A percentile compares a stretch with the other conserved stretches of the same genome.
Evolutionary conservation across 257 asterid species (phyloP).

Genomic region (Apocynum venetum): DNA sequence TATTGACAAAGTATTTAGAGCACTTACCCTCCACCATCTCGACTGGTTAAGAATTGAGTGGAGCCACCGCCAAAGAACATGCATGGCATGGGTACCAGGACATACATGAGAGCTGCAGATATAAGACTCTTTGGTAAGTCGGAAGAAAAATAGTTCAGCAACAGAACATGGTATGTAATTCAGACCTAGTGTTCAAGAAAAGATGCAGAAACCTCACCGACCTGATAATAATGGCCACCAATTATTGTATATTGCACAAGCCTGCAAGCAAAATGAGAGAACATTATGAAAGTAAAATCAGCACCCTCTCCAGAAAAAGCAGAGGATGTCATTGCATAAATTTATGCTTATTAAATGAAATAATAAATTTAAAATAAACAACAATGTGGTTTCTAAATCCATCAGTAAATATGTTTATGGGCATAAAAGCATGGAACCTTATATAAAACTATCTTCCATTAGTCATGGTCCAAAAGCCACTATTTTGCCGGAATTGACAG

Average conservation of each 20-base stretch:
- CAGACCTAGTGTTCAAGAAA: background rate
- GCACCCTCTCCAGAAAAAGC: background rate
- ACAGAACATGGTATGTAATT: constrained; percentile 7
- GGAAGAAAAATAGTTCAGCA: constrained; percentile 6
- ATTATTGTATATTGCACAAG: constrained; percentile 85
- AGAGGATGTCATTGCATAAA: background rate
- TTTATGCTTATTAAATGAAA: background rate
- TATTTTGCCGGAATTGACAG: background rate
- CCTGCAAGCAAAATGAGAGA: constrained; percentile 44
- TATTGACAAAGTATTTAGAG: background rate
- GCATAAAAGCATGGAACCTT: background rate
- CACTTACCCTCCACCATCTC: constrained; percentile 97
- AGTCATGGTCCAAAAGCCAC: background rate
- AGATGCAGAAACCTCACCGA: constrained; percentile 18
- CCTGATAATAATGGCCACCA: constrained; percentile 99
- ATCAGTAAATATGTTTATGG: background rate
- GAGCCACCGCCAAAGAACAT: constrained; percentile 96
- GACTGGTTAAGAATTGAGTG: constrained; percentile 83
- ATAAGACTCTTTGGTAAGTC: constrained; percentile 6
- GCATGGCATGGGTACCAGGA: constrained; percentile 97
- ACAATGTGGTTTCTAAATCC: background rate
- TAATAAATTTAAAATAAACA: no score
- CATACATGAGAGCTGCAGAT: constrained; percentile 91
- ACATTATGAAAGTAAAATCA: constrained; percentile 8
- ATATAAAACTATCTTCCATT: background rate